phyloP scores from a whole-genome alignment of 192 early-diverging fungal genomes.

The Mortierella alpina region DNA sequence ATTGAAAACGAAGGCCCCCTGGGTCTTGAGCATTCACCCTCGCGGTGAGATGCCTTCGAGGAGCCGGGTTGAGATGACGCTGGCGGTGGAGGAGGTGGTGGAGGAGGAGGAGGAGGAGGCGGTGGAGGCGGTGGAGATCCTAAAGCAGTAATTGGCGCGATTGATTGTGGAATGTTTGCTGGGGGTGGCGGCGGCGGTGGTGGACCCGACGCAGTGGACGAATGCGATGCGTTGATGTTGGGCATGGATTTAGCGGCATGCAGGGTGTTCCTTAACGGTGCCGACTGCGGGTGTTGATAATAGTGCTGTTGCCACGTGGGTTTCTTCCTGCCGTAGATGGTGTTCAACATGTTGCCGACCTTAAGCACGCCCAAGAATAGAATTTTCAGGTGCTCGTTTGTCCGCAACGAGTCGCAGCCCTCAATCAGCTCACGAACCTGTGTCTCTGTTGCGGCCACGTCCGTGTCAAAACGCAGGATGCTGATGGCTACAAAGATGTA shows the following conservation, averaged over 20 bases:
- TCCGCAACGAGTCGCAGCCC: constrained; percentile 34
- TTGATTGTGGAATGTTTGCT: not conserved
- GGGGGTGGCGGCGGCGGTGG: constrained; percentile 3
- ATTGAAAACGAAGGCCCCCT: no score
- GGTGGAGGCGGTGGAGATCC: constrained; percentile 1
- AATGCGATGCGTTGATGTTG: constrained; percentile 3
- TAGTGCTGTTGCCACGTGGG: constrained; percentile 32
- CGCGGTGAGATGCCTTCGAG: not conserved
- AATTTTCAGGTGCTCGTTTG: constrained; percentile 39
- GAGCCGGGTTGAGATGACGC: not conserved
- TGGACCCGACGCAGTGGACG: not conserved
- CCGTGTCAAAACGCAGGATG: constrained; percentile 41
- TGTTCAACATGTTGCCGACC: constrained; percentile 50
- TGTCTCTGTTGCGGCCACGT: constrained; percentile 16
- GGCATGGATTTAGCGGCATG: constrained; percentile 21
- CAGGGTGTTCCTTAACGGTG: not conserved
- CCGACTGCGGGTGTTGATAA: not conserved
- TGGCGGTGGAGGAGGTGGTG: constrained; percentile 28
- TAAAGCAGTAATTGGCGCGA: not conserved
- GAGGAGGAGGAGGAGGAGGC: constrained; percentile 18
- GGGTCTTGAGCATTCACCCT: no score
- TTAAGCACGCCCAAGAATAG: constrained; percentile 44
- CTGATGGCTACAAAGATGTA: constrained; percentile 44
- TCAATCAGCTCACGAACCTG: constrained; percentile 39
- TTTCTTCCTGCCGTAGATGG: constrained; percentile 43